phyloP scores from a whole-genome alignment of 345 rosid species.

The Chamaenerion angustifolium region DNA sequence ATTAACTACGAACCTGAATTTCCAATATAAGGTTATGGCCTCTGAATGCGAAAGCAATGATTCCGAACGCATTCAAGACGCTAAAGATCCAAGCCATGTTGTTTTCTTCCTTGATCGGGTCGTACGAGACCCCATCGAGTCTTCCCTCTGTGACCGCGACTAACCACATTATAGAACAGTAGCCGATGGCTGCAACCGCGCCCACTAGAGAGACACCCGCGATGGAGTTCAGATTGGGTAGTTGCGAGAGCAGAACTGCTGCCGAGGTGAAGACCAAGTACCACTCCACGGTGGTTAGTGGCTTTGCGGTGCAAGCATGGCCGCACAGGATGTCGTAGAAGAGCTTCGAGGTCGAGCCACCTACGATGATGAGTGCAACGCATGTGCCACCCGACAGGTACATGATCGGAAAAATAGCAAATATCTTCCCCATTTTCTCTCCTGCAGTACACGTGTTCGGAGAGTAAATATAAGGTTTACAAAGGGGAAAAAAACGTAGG shows the following conservation, averaged over 20 bases:
- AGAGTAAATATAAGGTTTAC: too few species aligned
- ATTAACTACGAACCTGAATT: constrained; percentile 9
- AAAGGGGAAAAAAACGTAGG: too few species aligned
- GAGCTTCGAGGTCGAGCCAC: constrained; percentile 16
- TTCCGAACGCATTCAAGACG: constrained; percentile 12
- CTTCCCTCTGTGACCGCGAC: constrained; percentile 16
- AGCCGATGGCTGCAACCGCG: constrained; percentile 14
- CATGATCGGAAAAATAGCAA: constrained; percentile 16
- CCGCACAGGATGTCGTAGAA: constrained; percentile 19
- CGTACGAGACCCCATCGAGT: constrained; percentile 14
- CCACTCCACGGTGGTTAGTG: constrained; percentile 16
- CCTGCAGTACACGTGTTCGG: constrained; percentile 10
- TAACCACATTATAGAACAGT: constrained; percentile 20
- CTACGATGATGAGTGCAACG: constrained; percentile 12
- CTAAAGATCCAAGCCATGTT: constrained; percentile 11
- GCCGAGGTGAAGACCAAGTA: constrained; percentile 20
- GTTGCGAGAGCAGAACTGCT: constrained; percentile 12
- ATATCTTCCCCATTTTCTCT: constrained; percentile 10
- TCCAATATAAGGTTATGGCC: constrained; percentile 15
- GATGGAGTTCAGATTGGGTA: constrained; percentile 22
- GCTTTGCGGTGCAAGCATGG: constrained; percentile 1
- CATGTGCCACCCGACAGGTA: constrained; percentile 18
- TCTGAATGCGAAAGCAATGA: constrained; percentile 20
- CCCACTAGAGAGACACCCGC: constrained; percentile 17
- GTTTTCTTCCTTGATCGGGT: constrained; percentile 10